Evolutionary conservation across 2,329 filamentous ascomycete species (phyloP).

Genomic region (Sarocladium kiliense): DNA sequence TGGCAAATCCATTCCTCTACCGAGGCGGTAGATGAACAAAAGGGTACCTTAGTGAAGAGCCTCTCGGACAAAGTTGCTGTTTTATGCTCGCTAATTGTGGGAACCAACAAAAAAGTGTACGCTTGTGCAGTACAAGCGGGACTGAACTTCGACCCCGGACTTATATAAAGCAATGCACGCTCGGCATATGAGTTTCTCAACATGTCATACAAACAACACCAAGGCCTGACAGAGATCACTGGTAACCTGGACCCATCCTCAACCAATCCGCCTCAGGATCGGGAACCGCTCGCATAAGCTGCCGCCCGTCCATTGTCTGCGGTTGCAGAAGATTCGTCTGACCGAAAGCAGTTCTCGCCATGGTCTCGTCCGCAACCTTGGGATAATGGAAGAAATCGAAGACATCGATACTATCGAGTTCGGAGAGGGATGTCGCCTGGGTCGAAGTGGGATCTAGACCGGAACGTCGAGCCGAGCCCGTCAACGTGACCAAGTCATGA

Average conservation of each 20-base stretch:
- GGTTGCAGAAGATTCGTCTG: constrained; percentile 20
- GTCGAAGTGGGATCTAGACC: constrained; percentile 33
- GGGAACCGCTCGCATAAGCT: constrained; percentile 19
- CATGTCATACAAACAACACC: not conserved
- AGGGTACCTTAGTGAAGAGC: too few relatives aligned
- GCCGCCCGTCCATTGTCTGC: constrained; percentile 16
- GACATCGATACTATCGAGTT: constrained; percentile 38
- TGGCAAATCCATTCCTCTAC: too few relatives aligned
- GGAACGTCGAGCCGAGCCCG: constrained; percentile 28
- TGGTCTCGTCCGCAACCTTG: constrained; percentile 20
- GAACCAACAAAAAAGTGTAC: too few relatives aligned
- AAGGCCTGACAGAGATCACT: not conserved
- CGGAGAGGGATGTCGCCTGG: constrained; percentile 30
- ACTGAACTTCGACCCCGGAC: too few relatives aligned
- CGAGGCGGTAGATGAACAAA: too few relatives aligned
- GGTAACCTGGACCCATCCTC: not conserved
- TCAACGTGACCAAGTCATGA: constrained; percentile 32
- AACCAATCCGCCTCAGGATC: constrained; percentile 18
- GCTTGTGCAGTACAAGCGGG: too few relatives aligned
- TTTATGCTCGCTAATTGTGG: not conserved
- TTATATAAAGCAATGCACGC: too few relatives aligned
- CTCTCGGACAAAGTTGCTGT: too few relatives aligned
- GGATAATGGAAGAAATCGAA: constrained; percentile 43
- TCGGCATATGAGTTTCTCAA: not conserved
- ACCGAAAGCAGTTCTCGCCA: constrained; percentile 13